A percentile compares a stretch with the other conserved stretches of the same genome.
phyloP scores from a whole-genome alignment of 257 asterid genomes.

The Thymus quinquecostatus region DNA sequence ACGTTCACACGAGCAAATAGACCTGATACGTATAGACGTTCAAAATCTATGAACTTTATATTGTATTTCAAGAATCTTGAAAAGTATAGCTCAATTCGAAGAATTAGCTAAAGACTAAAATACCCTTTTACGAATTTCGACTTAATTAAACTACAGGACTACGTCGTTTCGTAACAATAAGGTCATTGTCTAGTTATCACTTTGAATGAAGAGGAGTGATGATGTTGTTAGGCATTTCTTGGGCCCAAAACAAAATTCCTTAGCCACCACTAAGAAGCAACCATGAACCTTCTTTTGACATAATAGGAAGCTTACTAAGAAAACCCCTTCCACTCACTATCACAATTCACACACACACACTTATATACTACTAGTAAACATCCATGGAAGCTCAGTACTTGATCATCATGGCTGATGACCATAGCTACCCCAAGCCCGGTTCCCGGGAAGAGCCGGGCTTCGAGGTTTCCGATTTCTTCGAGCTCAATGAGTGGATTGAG shows the following conservation, averaged over 20 bases:
- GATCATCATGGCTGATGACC: conserved; percentile 45
- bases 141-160: neutral
- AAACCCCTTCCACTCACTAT: conserved; percentile 32
- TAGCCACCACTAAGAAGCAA: conserved; percentile 58
- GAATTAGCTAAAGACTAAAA: too few relatives aligned
- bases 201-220: conserved; percentile 24
- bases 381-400: conserved; percentile 18
- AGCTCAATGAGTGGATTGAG: conserved; percentile 61
- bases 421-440: conserved; percentile 31
- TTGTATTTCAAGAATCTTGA: too few relatives aligned
- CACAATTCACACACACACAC: conserved; percentile 11
- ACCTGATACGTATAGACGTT: too few relatives aligned
- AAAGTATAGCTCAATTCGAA: too few relatives aligned
- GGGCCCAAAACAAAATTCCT: conserved; percentile 41
- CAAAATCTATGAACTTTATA: too few relatives aligned
- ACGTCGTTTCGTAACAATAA: neutral
- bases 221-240: conserved; percentile 37
- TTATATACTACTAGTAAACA: conserved; percentile 14
- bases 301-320: conserved; percentile 54
- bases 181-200: neutral
- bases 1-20: too few relatives aligned
- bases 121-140: too few relatives aligned
- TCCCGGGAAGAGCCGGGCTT: conserved; percentile 37
- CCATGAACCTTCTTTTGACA: conserved; percentile 70
- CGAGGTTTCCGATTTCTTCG: conserved; percentile 59